Conservation (phyloP, 129 eudicot genomes). For the Escallonia rubra region DNA sequence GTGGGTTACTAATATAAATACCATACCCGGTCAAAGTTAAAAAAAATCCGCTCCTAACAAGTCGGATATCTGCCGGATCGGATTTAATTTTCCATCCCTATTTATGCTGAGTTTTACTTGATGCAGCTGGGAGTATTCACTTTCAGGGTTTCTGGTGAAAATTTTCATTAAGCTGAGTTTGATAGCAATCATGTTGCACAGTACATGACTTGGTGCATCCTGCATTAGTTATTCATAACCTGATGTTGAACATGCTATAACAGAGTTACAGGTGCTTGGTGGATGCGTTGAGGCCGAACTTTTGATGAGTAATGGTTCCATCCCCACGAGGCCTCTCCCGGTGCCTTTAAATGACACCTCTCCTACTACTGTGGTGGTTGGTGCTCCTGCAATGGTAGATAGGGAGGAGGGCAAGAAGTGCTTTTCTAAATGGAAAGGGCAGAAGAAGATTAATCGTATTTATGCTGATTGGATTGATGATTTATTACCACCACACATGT, state of each 20-base stretch:
- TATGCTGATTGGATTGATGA: constrained; percentile 87
- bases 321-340: constrained; percentile 17
- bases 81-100: no score
- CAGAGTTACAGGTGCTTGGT: constrained; percentile 43
- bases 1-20: no score
- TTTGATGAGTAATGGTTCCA: constrained; percentile 6
- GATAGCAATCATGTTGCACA: no score
- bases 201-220: neutral
- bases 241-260: neutral
- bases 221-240: neutral
- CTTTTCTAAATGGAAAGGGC: constrained; percentile 34
- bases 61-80: no score
- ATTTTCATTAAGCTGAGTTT: neutral
- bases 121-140: neutral
- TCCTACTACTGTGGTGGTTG: constrained; percentile 16
- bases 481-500: constrained; percentile 21
- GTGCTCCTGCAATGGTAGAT: constrained; percentile 22
- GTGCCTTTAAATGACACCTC: constrained; percentile 6
- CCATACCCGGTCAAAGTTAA: no score
- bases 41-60: no score
- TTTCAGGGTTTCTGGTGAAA: neutral
- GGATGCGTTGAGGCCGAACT: constrained; percentile 33
- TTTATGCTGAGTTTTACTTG: neutral
- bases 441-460: constrained; percentile 52
- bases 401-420: constrained; percentile 18